phyloP scores from a whole-genome alignment of 345 rosid species.

The Jatropha curcas region DNA sequence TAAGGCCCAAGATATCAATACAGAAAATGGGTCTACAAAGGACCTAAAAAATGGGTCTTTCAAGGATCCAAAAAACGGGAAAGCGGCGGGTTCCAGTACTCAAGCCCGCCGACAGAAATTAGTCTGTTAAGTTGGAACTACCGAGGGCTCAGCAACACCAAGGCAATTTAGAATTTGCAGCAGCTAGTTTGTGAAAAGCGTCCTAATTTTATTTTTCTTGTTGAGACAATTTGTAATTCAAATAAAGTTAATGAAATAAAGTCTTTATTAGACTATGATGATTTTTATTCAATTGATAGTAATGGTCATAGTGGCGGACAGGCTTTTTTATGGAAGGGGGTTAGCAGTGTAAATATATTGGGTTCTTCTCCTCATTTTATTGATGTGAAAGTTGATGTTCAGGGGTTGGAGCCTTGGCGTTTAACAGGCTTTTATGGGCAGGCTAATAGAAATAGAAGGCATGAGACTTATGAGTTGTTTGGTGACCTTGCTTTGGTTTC shows the following conservation, averaged over 20 bases:
- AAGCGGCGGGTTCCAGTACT: neutral
- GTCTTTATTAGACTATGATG: neutral
- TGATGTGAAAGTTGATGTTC: neutral
- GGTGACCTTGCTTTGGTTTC: neutral
- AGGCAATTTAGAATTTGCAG: neutral
- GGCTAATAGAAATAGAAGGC: neutral
- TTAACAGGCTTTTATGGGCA: neutral
- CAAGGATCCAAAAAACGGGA: neutral
- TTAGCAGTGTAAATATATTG: neutral
- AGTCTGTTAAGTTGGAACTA: neutral
- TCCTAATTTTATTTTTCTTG: neutral
- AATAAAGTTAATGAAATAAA: neutral
- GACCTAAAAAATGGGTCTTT: no score
- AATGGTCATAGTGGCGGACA: neutral
- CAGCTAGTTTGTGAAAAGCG: neutral
- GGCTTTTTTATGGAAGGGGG: neutral
- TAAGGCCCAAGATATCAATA: no score
- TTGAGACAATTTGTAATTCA: neutral
- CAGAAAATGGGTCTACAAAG: no score
- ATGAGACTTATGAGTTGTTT: neutral
- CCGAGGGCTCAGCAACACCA: neutral
- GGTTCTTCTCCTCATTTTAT: neutral
- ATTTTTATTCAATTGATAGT: neutral
- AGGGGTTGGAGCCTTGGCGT: neutral
- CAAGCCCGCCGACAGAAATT: neutral